phyloP scores from a whole-genome alignment of 2,329 filamentous ascomycete genomes.

The Penicillium sp. region DNA sequence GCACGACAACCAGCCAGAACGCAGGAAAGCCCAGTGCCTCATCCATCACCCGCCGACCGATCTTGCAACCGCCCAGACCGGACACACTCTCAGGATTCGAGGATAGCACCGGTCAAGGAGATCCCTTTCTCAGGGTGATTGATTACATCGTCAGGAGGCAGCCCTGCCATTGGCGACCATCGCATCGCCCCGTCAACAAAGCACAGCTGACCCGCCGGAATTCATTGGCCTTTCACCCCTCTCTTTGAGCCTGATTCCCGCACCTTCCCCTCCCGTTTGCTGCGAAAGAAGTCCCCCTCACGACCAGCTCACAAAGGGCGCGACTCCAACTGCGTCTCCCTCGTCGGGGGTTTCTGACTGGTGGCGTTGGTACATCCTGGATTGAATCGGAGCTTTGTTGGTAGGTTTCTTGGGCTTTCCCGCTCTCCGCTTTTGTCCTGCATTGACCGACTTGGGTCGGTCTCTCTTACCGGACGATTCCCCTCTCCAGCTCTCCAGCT shows the following conservation, averaged over 20 bases:
- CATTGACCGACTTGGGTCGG: constrained; percentile 4
- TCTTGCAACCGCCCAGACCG: constrained; percentile 11
- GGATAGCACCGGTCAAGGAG: constrained; percentile 8
- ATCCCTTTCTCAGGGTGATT: constrained; percentile 7
- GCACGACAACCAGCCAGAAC: constrained; percentile 35
- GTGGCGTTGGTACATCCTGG: constrained; percentile 15
- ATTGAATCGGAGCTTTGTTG: constrained; percentile 23
- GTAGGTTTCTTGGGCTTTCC: constrained; percentile 20
- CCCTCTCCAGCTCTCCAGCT: constrained; percentile 9
- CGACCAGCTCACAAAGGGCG: constrained; percentile 11
- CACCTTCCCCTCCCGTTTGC: constrained; percentile 12
- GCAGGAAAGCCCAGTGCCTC: constrained; percentile 31
- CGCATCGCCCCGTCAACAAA: constrained; percentile 4
- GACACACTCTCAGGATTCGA: constrained; percentile 11
- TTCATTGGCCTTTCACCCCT: constrained; percentile 18
- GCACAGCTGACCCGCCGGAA: constrained; percentile 19
- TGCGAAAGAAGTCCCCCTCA: constrained; percentile 1
- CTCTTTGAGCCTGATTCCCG: constrained; percentile 16
- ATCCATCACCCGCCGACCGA: constrained; percentile 23
- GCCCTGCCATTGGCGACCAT: too few relatives aligned
- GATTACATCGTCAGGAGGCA: background rate
- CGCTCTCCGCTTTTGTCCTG: constrained; percentile 17
- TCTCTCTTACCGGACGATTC: constrained; percentile 1
- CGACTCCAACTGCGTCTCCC: constrained; percentile 6
- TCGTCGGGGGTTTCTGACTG: constrained; percentile 12